Conservation (phyloP, 768 basidiomycete species). For the Termitomyces sp. region DNA sequence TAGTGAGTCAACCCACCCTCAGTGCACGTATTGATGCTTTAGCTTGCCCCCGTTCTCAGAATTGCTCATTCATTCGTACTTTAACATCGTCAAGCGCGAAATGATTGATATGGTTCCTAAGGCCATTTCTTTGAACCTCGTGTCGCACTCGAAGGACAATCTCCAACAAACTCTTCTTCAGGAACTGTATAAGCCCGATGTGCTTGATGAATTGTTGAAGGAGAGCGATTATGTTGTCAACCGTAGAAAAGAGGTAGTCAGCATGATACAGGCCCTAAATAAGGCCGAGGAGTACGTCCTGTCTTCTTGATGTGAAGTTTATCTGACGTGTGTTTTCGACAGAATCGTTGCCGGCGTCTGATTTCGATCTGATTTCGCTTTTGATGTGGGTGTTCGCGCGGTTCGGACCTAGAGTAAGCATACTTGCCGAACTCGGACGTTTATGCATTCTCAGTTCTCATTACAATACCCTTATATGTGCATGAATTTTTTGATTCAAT, state of each 20-base stretch:
- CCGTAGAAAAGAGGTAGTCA: constrained; percentile 89
- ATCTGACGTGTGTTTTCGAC: constrained; percentile 2
- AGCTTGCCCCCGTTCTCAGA: constrained; percentile 38
- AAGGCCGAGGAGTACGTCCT: constrained; percentile 89
- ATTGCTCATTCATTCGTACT: constrained; percentile 93
- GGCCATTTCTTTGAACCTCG: constrained; percentile 86
- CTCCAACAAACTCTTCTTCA: constrained; percentile 91
- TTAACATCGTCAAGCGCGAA: constrained; percentile 97
- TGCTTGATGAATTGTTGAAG: constrained; percentile 91
- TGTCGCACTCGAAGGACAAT: constrained; percentile 90
- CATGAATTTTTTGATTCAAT: constrained; percentile 13
- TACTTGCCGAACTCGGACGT: constrained; percentile 26
- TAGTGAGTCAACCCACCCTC: constrained; percentile 44
- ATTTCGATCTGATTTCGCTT: not conserved
- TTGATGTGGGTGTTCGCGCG: not conserved
- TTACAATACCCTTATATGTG: constrained; percentile 25
- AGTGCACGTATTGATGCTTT: not conserved
- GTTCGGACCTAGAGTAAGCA: constrained; percentile 9
- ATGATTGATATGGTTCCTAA: constrained; percentile 99
- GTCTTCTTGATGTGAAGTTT: not conserved
- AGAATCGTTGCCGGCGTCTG: constrained; percentile 65
- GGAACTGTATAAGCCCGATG: constrained; percentile 95
- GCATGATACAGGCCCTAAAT: constrained; percentile 91
- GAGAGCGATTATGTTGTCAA: constrained; percentile 87
- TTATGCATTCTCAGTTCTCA: constrained; percentile 10